These are phyloP conservation scores for Lyophyllum atratum DNA, from an alignment of 768 basidiomycete genomes.

Conservation along the genomic window DNA sequence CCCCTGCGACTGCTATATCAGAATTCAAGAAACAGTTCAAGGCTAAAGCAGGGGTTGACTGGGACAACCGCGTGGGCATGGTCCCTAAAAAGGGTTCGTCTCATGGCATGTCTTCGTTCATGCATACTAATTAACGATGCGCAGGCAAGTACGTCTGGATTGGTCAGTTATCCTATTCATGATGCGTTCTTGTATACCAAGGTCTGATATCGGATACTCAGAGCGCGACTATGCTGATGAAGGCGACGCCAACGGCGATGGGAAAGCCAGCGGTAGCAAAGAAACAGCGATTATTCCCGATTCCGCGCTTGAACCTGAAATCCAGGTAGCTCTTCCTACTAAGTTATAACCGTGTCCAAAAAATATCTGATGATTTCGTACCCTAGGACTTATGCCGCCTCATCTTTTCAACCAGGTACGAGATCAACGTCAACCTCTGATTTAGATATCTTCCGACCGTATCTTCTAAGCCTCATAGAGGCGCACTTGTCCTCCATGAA, in stretches of 20 bases:
- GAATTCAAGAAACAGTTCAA: conserved; percentile 67
- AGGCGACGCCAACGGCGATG: conserved; percentile 37
- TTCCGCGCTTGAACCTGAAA: conserved; percentile 41
- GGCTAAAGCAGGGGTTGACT: conserved; percentile 48
- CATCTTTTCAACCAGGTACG: conserved; percentile 53
- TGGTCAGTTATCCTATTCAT: conserved; percentile 33
- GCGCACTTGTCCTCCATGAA: conserved; percentile 62
- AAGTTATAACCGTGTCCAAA: not conserved
- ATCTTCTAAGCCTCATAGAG: conserved; percentile 45
- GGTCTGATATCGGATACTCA: conserved; percentile 14
- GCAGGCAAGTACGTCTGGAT: conserved; percentile 63
- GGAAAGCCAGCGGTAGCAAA: conserved; percentile 27
- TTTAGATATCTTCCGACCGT: not conserved
- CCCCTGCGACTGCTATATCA: conserved; percentile 35
- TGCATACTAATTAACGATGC: not conserved
- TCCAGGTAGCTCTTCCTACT: conserved; percentile 38
- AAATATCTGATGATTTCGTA: not conserved
- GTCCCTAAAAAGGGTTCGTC: conserved; percentile 46
- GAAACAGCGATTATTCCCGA: conserved; percentile 45
- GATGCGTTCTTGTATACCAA: not conserved
- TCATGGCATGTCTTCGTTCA: not conserved
- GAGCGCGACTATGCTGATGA: conserved; percentile 59
- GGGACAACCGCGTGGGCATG: conserved; percentile 56
- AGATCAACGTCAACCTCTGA: not conserved
- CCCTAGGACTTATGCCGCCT: conserved; percentile 46